These are phyloP conservation scores for Irpex sp. DNA, from an alignment of 1,284 basidiomycete genomes.

Conservation along the genomic window DNA sequence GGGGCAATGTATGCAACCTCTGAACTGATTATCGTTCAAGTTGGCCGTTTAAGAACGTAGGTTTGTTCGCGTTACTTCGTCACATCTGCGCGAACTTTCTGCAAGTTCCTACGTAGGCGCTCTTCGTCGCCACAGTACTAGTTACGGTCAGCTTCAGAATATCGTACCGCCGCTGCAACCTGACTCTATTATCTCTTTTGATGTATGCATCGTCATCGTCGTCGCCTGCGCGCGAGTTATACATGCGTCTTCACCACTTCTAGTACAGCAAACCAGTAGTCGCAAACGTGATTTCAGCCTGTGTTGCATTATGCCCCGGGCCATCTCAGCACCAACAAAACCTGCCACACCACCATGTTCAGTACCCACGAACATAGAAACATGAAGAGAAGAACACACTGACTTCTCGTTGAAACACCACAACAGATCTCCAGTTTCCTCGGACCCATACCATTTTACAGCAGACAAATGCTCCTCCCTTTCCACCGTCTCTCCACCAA, in stretches of 20 bases:
- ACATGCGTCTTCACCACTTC: neutral
- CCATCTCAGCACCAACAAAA: constrained; percentile 7
- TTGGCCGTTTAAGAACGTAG: too few species aligned
- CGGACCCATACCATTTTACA: constrained; percentile 55
- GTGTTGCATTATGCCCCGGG: neutral
- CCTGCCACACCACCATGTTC: neutral
- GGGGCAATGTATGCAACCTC: too few species aligned
- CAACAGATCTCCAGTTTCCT: constrained; percentile 32
- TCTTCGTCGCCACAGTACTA: too few species aligned
- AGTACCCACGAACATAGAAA: neutral
- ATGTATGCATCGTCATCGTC: too few species aligned
- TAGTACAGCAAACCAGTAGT: neutral
- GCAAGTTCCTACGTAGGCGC: too few species aligned
- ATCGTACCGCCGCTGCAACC: too few species aligned
- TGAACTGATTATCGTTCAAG: too few species aligned
- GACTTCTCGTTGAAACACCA: constrained; percentile 53
- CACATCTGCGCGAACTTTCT: too few species aligned
- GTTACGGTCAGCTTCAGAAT: too few species aligned
- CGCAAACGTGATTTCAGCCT: neutral
- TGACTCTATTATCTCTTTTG: too few species aligned
- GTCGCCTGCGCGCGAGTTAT: too few species aligned
- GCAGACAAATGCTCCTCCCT: constrained; percentile 49
- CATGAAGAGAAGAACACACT: constrained; percentile 13
- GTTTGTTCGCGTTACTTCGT: too few species aligned
- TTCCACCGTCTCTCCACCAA: constrained; percentile 36